These are phyloP conservation scores for Lactifluus hygrophoroides DNA, from an alignment of 768 basidiomycete genomes.

Conservation along the genomic window DNA sequence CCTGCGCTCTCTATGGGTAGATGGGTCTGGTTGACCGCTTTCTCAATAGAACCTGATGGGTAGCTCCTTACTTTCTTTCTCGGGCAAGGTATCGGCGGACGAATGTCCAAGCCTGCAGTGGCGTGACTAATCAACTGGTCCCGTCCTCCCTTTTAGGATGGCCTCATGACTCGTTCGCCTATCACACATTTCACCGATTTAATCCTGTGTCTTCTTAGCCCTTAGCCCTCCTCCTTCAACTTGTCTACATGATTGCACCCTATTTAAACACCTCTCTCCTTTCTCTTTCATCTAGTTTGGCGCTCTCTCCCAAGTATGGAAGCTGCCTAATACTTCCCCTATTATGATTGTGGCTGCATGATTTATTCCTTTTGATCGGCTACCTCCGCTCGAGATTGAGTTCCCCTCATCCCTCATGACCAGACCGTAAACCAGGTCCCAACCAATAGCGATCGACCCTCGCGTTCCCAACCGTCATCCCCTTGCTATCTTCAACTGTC, in stretches of 20 bases:
- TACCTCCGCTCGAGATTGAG: not conserved
- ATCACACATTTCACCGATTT: not conserved
- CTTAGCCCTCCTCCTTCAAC: not conserved
- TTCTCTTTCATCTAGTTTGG: not conserved
- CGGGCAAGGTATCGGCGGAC: not conserved
- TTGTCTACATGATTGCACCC: not conserved
- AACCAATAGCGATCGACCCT: conserved; percentile 6
- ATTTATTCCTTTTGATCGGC: not conserved
- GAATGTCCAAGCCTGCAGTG: not conserved
- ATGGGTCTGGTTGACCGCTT: not conserved
- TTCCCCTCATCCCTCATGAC: not conserved
- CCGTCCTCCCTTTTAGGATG: not conserved
- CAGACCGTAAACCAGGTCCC: not conserved
- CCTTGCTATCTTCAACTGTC: not conserved
- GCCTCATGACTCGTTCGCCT: conserved; percentile 6
- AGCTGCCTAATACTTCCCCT: not conserved
- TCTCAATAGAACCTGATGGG: too few relatives aligned
- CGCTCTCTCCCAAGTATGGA: not conserved
- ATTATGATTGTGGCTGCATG: not conserved
- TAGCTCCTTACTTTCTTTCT: not conserved
- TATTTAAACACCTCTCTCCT: not conserved
- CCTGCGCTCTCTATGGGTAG: not conserved
- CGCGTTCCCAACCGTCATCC: too few relatives aligned
- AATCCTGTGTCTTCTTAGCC: not conserved
- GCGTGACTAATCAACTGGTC: not conserved